Conservation (phyloP, 306 rosid species). For the Rosa multiflora region DNA sequence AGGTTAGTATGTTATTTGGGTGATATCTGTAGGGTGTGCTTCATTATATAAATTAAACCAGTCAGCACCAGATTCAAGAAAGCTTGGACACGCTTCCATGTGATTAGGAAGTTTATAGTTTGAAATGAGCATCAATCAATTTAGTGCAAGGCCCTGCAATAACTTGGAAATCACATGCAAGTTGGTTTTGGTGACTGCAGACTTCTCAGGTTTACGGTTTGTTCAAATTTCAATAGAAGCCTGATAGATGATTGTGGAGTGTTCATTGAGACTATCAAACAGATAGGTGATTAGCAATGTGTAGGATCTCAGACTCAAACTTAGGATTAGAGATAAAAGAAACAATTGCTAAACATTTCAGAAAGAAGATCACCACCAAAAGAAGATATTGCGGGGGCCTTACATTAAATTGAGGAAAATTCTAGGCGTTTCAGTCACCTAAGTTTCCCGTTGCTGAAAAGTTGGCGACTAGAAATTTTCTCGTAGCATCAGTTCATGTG, state of each 20-base stretch:
- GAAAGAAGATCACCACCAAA: not conserved
- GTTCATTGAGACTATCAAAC: not conserved
- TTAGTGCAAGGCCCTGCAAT: not conserved
- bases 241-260: not conserved
- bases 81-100: not conserved
- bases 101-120: too few relatives aligned
- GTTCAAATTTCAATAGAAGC: not conserved
- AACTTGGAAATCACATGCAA: not conserved
- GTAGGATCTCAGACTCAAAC: not conserved
- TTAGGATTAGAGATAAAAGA: not conserved
- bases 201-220: not conserved
- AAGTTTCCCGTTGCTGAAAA: not conserved
- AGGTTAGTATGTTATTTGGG: not conserved
- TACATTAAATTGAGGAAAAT: not conserved
- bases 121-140: not conserved
- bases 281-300: not conserved
- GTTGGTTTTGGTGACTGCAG: not conserved
- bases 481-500: not conserved
- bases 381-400: not conserved
- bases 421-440: not conserved
- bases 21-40: not conserved
- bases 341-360: not conserved
- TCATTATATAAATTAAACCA: not conserved
- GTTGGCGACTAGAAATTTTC: not conserved
- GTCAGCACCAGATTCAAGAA: not conserved